Evolutionary conservation across 345 rosid species (phyloP).

Genomic region (Cardamine resedifolia): DNA sequence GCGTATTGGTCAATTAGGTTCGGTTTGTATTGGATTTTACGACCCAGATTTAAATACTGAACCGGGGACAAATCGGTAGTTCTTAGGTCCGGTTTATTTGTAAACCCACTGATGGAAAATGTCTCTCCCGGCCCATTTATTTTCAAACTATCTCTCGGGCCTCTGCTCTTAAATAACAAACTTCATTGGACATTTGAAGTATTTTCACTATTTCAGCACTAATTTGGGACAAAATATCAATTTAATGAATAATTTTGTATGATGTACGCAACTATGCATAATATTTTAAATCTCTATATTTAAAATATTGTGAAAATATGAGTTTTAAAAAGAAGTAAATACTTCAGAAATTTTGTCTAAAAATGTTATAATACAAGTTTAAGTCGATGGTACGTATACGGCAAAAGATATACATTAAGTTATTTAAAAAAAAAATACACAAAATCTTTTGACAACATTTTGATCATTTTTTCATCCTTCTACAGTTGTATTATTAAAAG

Average conservation of each 20-base stretch:
- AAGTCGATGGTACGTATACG: too few species aligned
- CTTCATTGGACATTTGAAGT: neutral
- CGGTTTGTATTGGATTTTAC: slow-evolving; percentile 7
- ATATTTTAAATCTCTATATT: neutral
- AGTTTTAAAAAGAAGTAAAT: neutral
- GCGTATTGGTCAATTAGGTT: slow-evolving; percentile 12
- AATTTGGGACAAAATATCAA: neutral
- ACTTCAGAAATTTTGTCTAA: neutral
- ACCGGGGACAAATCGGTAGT: neutral
- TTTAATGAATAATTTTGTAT: neutral
- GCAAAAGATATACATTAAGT: too few species aligned
- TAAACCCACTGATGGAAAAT: neutral
- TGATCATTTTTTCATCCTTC: neutral
- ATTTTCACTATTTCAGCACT: neutral
- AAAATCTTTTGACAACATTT: neutral
- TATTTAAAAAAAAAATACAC: too few species aligned
- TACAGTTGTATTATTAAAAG: neutral
- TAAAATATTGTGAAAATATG: neutral
- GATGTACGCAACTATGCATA: neutral
- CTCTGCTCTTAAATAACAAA: neutral
- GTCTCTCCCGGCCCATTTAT: neutral
- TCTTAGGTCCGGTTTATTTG: neutral
- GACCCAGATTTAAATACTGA: neutral
- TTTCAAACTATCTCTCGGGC: neutral
- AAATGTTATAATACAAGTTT: neutral